Evolutionary conservation across 768 basidiomycete species (phyloP).

Genomic region (Clathrus columnatus): DNA sequence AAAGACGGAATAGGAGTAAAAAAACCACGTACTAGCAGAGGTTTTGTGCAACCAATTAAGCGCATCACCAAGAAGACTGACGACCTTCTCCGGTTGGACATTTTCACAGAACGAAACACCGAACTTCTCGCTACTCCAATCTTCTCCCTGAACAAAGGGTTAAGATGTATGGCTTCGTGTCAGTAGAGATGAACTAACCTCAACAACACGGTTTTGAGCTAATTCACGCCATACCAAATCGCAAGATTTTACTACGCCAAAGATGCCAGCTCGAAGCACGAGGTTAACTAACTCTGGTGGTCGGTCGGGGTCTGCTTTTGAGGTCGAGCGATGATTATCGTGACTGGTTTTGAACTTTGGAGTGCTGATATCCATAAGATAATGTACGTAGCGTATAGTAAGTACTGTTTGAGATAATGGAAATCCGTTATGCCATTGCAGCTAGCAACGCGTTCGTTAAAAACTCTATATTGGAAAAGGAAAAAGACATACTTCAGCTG

Average conservation of each 20-base stretch:
- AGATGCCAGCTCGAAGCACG: slow-evolving; percentile 57
- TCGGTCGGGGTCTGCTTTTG: slow-evolving; percentile 32
- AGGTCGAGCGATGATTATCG: slow-evolving; percentile 24
- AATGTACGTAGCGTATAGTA: slow-evolving; percentile 67
- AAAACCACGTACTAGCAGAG: background rate
- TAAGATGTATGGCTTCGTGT: slow-evolving; percentile 13
- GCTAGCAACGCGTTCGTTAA: slow-evolving; percentile 36
- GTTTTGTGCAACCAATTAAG: slow-evolving; percentile 44
- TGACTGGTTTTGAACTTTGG: slow-evolving; percentile 33
- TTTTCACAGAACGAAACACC: slow-evolving; percentile 69
- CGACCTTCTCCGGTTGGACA: slow-evolving; percentile 42
- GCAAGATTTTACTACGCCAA: slow-evolving; percentile 70
- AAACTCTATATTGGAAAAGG: background rate
- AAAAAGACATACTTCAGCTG: slow-evolving; percentile 55
- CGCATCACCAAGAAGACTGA: slow-evolving; percentile 52
- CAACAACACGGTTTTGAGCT: slow-evolving; percentile 61
- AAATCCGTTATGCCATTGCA: slow-evolving; percentile 81
- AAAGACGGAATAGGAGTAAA: background rate
- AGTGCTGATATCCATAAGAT: slow-evolving; percentile 42
- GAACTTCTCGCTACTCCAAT: slow-evolving; percentile 86
- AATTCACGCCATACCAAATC: slow-evolving; percentile 79
- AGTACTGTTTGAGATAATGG: slow-evolving; percentile 82
- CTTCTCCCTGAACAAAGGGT: slow-evolving; percentile 52
- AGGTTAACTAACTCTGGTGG: slow-evolving; percentile 57
- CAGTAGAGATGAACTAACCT: slow-evolving; percentile 43